Base-by-base conservation (phyloP, 129 eudicot species). In the Glebionis coronaria region DNA sequence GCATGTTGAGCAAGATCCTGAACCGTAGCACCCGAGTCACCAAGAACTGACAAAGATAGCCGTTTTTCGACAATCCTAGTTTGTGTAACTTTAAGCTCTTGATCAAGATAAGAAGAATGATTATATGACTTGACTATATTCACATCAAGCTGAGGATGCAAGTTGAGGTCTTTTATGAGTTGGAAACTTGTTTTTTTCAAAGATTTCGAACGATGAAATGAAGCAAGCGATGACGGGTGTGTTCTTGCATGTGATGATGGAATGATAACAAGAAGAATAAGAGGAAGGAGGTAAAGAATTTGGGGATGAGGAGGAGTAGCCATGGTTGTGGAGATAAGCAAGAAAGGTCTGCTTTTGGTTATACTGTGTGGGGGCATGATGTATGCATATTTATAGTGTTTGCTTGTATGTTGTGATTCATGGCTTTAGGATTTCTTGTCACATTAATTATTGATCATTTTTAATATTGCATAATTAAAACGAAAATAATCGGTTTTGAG, bases 1-100 rank as follows among this genome's bases (percentile, higher is more conserved):
- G 97, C 98, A 84, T 93, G 92, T 65, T 88, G 97, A 49, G 95
- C 93, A 61, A 88, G 83, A 63, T 86, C 84, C 7, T 79, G 73
- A 46, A 82, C 82, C 3, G 82, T 27, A 25, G 91, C 77, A 40
- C 81, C 87, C 2, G 95, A 69, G 46, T 72, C 63, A 56, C 86
- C 83, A 16, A 83, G 67, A 61, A 63, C 60, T 2, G 88, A 66
- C 31, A 88, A 70, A 21, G 74, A 68, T 6, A 91, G 52, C 23
- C 63, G 62, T 74, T 72, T 91, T 65, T 88, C 95, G 1, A 91
- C 83, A 5, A 91, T 68, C 78, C 80, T 50, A 9, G 70, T 44
- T 58, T 21, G 29, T 7, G 75, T 61, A 11, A 61, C 75, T 53
- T 52, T 27, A 40, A 76, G 75, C 46, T 76, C 75, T 16, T 68